Percentiles rank a stretch among this genome's conserved stretches.
These are phyloP conservation scores for Yamadazyma sp. DNA, from an alignment of 805 yeast species.

Conservation along the genomic window DNA sequence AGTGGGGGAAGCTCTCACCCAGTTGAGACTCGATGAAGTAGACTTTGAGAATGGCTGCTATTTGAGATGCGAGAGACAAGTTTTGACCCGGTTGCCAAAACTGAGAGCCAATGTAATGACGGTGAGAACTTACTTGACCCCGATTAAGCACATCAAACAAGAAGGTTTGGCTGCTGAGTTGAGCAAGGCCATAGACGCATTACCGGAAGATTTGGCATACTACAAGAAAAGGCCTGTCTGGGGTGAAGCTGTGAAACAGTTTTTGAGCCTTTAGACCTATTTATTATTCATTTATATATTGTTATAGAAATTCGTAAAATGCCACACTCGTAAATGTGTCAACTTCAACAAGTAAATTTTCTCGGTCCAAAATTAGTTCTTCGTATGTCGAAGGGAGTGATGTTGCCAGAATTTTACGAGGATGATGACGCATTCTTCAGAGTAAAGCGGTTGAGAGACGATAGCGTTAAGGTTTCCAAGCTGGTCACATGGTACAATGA, in stretches of 20 bases:
- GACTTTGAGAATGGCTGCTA: slow-evolving; percentile 36
- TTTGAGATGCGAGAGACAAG: slow-evolving; percentile 38
- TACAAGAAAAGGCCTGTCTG: slow-evolving; percentile 37
- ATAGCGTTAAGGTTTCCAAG: too few species aligned
- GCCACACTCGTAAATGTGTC: too few species aligned
- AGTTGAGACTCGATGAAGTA: slow-evolving; percentile 26
- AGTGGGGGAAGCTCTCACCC: slow-evolving; percentile 25
- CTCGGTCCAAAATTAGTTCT: too few species aligned
- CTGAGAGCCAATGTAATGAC: slow-evolving; percentile 37
- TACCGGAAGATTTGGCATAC: slow-evolving; percentile 39
- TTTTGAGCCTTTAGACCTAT: slow-evolving; percentile 16
- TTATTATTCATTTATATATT: too few species aligned
- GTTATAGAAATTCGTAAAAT: too few species aligned
- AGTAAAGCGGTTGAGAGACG: too few species aligned
- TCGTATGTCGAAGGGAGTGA: too few species aligned
- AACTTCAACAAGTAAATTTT: too few species aligned
- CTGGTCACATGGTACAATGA: too few species aligned
- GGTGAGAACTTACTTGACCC: slow-evolving; percentile 38
- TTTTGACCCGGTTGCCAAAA: slow-evolving; percentile 35
- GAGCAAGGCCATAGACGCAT: slow-evolving; percentile 31
- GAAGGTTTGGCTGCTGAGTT: slow-evolving; percentile 36
- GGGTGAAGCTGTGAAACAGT: slow-evolving; percentile 40
- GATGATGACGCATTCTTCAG: too few species aligned
- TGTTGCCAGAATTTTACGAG: too few species aligned
- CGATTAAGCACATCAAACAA: slow-evolving; percentile 25